Conservation (phyloP, 306 rosid genomes). For the Vachellia collinsii region DNA sequence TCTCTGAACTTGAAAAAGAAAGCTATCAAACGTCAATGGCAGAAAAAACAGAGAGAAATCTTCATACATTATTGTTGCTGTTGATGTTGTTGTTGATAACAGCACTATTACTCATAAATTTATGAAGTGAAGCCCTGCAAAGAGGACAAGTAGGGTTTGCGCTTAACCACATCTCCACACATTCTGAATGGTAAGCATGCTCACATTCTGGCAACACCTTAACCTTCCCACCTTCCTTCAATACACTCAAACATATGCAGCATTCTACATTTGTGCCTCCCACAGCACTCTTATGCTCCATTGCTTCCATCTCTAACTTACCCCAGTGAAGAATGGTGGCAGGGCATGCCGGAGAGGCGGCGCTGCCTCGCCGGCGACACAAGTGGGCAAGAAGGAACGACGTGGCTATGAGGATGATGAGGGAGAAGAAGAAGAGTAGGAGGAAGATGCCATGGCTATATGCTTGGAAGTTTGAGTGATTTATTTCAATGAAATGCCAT, state of each 20-base stretch:
- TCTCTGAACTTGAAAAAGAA: neutral
- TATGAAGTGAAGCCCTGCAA: conserved; percentile 45
- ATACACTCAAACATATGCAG: conserved; percentile 51
- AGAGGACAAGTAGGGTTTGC: conserved; percentile 53
- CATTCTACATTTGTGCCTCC: conserved; percentile 32
- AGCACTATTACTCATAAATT: neutral
- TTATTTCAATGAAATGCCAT: conserved; percentile 32
- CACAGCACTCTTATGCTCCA: neutral
- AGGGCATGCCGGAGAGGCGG: neutral
- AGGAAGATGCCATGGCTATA: conserved; percentile 31
- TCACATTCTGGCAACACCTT: conserved; percentile 45
- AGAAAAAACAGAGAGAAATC: neutral
- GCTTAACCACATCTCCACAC: conserved; percentile 52
- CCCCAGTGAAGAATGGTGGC: neutral
- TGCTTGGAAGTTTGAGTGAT: conserved; percentile 29
- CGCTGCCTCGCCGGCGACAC: conserved; percentile 5
- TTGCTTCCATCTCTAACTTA: conserved; percentile 12
- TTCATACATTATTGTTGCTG: no score
- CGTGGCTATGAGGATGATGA: conserved; percentile 31
- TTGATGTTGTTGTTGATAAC: neutral
- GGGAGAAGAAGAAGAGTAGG: conserved; percentile 24
- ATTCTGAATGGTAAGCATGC: conserved; percentile 52
- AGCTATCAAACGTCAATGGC: neutral
- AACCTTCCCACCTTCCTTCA: conserved; percentile 45
- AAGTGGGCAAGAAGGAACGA: conserved; percentile 31